Evolutionary conservation across 169 alveolate species (phyloP), one percentile per base, ranked within the genome.

Genomic region (Plasmodium chabaudi): DNA sequence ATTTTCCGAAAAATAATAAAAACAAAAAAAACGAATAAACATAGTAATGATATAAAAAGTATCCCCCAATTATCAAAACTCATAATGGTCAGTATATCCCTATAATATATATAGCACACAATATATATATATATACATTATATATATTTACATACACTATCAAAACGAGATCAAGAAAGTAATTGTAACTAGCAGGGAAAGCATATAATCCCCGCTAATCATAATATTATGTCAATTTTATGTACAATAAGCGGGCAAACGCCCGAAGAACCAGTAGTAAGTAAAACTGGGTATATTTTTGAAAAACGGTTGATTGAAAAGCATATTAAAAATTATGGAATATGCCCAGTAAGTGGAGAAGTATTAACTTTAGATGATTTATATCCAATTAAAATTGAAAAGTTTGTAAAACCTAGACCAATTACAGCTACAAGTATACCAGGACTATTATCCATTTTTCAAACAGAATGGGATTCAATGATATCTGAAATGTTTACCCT

Each of bases 381-480:
- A 56, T 93, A 87, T 47, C 94, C 95, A 5, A 88, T 95, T 13
- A 92, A 94, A 71, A 67, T 93, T 92, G 94, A 92, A 47, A 88
- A 88, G 55, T 74, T 93, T 39, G 94, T 94, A 1, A 97, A 96
- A 46, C 99, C 99, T 1, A 89, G 99, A 63, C 97, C 99, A 0
- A 91, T 96, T n/a, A 92, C 95, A 1, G 97, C 98, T 5, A 94
- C 97, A 49, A 94, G 98, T 61, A 96, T 98, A 15, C 99, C 99
- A 0, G 99, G 99, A 1, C 77, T 98, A 9, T 88, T 98, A 1
- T 93, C 97, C 1, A 92, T 97, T 49, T 79, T 98, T 47, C 96
- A 98, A 92, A 95, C 96, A 13, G 99, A 98, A 72, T 98, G 99
- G 99, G 99, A 98, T 60, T 94, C 99, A 1, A 82, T 97, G 39